phyloP scores from a whole-genome alignment of 371 early-diverging fungal genomes.

The Pancytospora philotis region DNA sequence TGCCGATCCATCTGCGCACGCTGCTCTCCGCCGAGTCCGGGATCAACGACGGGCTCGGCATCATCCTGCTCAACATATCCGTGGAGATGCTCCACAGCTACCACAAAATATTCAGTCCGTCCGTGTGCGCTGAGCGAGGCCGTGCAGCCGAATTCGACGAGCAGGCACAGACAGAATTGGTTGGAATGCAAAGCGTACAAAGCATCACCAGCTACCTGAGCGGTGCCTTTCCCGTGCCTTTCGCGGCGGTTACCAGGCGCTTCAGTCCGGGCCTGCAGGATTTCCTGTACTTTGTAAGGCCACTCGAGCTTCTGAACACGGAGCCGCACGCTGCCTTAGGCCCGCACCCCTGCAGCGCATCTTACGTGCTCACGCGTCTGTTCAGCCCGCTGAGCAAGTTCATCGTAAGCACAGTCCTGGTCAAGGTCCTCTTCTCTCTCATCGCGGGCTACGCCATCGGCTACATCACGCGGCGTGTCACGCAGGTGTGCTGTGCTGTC shows the following conservation, averaged over 20 bases:
- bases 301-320: too few relatives aligned
- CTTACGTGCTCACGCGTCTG: constrained; percentile 1
- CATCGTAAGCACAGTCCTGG: constrained; percentile 36
- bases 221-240: too few relatives aligned
- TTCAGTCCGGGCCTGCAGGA: not conserved
- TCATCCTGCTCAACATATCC: constrained; percentile 66
- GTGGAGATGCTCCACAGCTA: constrained; percentile 58
- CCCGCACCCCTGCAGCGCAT: too few relatives aligned
- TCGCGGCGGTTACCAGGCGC: not conserved
- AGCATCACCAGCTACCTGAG: not conserved
- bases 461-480: constrained; percentile 62
- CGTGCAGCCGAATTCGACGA: not conserved
- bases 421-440: constrained; percentile 64
- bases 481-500: constrained; percentile 66
- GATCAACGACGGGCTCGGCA: constrained; percentile 66
- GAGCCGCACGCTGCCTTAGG: too few relatives aligned
- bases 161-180: too few relatives aligned
- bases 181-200: too few relatives aligned
- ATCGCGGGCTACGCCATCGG: constrained; percentile 72
- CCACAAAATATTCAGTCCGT: not conserved
- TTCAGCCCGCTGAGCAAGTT: constrained; percentile 25
- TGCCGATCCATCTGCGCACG: constrained; percentile 68
- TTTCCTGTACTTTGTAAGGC: too few relatives aligned
- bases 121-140: too few relatives aligned
- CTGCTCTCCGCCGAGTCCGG: constrained; percentile 69